A percentile compares a stretch with the other conserved stretches of the same genome.
Evolutionary conservation across 352 stramenopile genomes (phyloP).

Genomic region (Hyaloperonospora brassicae): DNA sequence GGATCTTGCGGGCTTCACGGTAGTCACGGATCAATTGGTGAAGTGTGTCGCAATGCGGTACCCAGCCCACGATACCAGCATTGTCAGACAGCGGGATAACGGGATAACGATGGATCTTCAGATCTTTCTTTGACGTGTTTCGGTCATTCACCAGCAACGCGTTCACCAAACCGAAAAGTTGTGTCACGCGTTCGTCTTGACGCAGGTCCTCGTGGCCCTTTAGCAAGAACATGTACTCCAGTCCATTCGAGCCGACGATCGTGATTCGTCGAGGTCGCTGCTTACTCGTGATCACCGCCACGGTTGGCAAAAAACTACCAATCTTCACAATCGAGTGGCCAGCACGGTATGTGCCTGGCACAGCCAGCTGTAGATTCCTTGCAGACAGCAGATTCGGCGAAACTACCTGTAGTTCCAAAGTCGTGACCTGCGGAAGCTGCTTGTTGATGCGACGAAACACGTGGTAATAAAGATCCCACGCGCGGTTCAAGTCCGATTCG

Average conservation of each 20-base stretch:
- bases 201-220: conserved; percentile 99
- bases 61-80: conserved; percentile 96
- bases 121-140: conserved; percentile 93
- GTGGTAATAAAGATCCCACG: conserved; percentile 98
- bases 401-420: conserved; percentile 93
- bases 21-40: conserved; percentile 96
- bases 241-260: conserved; percentile 93
- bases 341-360: conserved; percentile 88
- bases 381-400: conserved; percentile 90
- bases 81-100: conserved; percentile 98
- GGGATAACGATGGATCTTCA: conserved; percentile 96
- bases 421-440: conserved; percentile 89
- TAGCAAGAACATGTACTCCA: conserved; percentile 98
- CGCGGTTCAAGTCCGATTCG: conserved; percentile 88
- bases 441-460: conserved; percentile 92
- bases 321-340: conserved; percentile 68
- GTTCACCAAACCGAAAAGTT: conserved; percentile 99
- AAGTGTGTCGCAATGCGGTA: conserved; percentile 97
- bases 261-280: conserved; percentile 93
- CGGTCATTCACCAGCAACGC: conserved; percentile 94
- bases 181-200: conserved; percentile 99
- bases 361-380: conserved; percentile 90
- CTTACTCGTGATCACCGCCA: conserved; percentile 97
- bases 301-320: conserved; percentile 85
- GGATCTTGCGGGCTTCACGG: conserved; percentile 83